Base-by-base conservation (phyloP, 148 eudicot genomes). In the Persicaria maculosa region DNA sequence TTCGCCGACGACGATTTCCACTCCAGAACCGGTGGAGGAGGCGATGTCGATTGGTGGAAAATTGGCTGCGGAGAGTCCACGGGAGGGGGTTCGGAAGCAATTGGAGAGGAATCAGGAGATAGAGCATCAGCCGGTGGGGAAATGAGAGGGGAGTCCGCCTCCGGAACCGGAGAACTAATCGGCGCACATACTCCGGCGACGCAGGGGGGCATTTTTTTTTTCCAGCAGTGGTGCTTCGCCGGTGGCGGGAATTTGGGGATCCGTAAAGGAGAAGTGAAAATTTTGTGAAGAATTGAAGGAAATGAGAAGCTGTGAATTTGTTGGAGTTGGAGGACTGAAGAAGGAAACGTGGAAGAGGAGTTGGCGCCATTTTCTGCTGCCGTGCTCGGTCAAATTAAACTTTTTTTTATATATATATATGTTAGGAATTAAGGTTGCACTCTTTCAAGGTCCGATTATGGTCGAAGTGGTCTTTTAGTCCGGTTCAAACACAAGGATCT, bases 321-420 rank as follows among this genome's bases (percentile, higher is more conserved):
- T 11, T 65, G 70, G 11, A 22, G 10, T 11, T 22, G 67, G 67
- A 61, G 67, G 68, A 31, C 7, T 25, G 68, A 65, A 65, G 70
- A 64, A 65, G 16, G 5, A 62, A 43, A 65, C 70, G 70, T 65
- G 70, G 46, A 65, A 17, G 43, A 36, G 62, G 47, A 65, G 70
- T 65, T 65, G 70, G 70, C 70, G 70, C 70, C 70, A 65, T 65
- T 65, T 65, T 46, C 46, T 36, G 9, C 17, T 40, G 70, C 25
- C 20, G 20, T 17, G 9, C 7, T 55, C 25, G 2, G 40, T 31
- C 40, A 31, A 31, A 31, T 31, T 31, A 31, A 31, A 31, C 40
- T 22, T 22, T 22, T 22, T 22, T 22, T 22, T 22, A 20, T 20
- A 20, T 22, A 22, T 22, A 22, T 22, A 22, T 22, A 22, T 22